These are phyloP conservation scores for Vicia faba DNA, from an alignment of 306 rosid species.

Conservation along the genomic window DNA sequence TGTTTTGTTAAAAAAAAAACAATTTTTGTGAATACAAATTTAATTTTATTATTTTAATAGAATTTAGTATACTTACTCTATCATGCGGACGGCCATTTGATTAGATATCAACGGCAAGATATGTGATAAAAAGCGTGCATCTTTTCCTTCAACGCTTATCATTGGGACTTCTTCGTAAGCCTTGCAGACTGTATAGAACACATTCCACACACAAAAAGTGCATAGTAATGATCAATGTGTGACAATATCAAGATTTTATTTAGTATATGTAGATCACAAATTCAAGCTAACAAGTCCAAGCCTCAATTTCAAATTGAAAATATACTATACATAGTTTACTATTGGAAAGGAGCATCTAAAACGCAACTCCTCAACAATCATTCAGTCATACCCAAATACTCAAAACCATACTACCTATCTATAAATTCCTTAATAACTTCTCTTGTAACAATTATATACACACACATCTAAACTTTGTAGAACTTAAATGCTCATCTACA, in stretches of 20 bases:
- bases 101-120: no score
- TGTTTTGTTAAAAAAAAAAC: no score
- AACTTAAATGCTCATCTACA: conserved; percentile 50
- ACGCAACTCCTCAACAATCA: conserved; percentile 60
- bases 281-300: conserved; percentile 31
- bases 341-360: conserved; percentile 54
- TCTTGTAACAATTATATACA: conserved; percentile 31
- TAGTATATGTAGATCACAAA: neutral
- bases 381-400: conserved; percentile 33
- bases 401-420: conserved; percentile 11
- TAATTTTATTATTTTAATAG: no score
- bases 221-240: neutral
- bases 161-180: no score
- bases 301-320: conserved; percentile 34
- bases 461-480: conserved; percentile 14
- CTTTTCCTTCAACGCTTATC: no score
- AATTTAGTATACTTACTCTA: no score
- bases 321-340: conserved; percentile 25
- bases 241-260: neutral
- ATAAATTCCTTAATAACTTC: conserved; percentile 21
- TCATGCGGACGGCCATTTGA: no score
- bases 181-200: no score
- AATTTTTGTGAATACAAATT: no score
- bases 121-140: no score
- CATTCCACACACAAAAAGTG: no score